These are phyloP conservation scores for Pseudogymnoascus sp. DNA, from an alignment of 2,329 filamentous ascomycete genomes.

Conservation along the genomic window DNA sequence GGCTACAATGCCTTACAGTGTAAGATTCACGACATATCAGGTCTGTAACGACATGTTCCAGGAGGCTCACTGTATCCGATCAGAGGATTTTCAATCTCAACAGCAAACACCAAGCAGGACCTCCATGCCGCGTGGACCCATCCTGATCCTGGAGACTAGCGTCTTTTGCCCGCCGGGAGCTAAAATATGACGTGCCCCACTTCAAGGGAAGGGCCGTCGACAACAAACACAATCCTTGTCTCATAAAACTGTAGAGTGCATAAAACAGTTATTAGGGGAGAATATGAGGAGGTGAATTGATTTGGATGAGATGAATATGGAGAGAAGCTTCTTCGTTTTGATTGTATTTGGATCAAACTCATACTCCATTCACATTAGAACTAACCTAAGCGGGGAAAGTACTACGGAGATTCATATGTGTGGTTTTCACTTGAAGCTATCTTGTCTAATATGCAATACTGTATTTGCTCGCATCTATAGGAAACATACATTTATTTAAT, in stretches of 20 bases:
- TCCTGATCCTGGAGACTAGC: background rate
- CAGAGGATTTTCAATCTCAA: background rate
- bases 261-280: background rate
- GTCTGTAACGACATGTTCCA: background rate
- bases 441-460: too few species aligned
- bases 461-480: too few species aligned
- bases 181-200: background rate
- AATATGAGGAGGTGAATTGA: background rate
- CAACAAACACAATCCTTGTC: background rate
- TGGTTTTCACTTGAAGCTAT: too few species aligned
- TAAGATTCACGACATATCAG: background rate
- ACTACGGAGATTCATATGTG: too few species aligned
- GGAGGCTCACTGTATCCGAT: background rate
- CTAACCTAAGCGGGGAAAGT: too few species aligned
- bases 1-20: background rate
- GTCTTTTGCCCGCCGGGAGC: background rate
- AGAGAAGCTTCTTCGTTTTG: too few species aligned
- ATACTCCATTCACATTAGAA: too few species aligned
- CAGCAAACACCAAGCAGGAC: background rate
- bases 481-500: background rate
- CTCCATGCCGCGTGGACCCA: background rate
- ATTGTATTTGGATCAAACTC: background rate
- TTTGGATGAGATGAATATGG: too few species aligned
- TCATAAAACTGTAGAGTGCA: background rate
- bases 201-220: background rate